Base-by-base conservation (phyloP, 805 yeast species). In the Metahyphopichia silvanorum region DNA sequence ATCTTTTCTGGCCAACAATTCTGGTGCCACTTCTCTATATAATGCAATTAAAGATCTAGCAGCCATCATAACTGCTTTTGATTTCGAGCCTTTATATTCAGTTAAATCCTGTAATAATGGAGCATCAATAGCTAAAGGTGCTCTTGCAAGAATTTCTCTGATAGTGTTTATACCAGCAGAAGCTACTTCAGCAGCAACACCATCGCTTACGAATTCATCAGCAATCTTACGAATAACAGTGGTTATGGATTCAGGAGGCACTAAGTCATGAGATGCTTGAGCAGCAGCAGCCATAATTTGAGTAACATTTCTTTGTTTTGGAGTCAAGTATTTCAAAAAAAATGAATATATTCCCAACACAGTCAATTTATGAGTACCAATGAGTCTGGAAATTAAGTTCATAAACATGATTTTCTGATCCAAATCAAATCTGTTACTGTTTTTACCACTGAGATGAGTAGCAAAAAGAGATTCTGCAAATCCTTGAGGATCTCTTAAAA, bases 121-220 rank as follows among this genome's bases (percentile, higher is more conserved):
- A 34, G 84, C 81, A 33, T 88, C 97, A 48, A 93, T 88, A 16
- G 98, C 96, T 43, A 91, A 69, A 11, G 98, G 97, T 8, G 95
- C 94, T 69, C 99, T 81, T 2, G 96, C 62, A 42, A 89, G 72
- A 37, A 93, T 87, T 61, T 93, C 98, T 47, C 98, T 74, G 38
- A 91, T 91, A 3, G 98, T 86, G 60, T 93, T 93, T 44, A 93
- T 73, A 51, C 99, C 99, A 4, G 98, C 98, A 33, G 97, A 88
- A 4, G 97, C 97, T 34, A 89, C 99, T 62, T 93, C 96, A 21
- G 95, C 80, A 11, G 97, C 88, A 24, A 93, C 98, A 71, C 99
- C 99, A 53, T 93, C 98, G 45, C 95, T 84, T 16, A 93, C 96
- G 51, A 93, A 93, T 62, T 93, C 98, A 61, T 93, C 95, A 1